Percentiles rank a stretch among this genome's conserved stretches.
Evolutionary conservation across 768 basidiomycete genomes (phyloP).

Genomic region (Kwoniella dejecticola): DNA sequence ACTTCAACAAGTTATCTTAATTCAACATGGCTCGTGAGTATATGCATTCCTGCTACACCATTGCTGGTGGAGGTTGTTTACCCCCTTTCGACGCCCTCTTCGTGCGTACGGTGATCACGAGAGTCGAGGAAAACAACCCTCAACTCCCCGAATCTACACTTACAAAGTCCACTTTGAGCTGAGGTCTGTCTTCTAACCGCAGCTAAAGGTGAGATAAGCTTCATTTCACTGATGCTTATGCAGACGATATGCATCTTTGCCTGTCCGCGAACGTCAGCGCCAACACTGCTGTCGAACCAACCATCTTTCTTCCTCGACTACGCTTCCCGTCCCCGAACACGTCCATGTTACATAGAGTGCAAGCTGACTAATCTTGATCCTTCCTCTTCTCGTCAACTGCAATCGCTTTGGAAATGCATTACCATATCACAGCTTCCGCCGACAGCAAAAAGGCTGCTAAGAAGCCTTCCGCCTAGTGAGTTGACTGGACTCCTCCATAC

Average conservation of each 20-base stretch:
- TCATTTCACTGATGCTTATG: background rate
- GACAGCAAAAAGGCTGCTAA: conserved; percentile 31
- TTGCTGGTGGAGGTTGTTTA: conserved; percentile 27
- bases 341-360: no score
- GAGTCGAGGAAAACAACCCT: background rate
- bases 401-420: no score
- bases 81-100: background rate
- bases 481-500: no score
- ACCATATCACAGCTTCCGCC: conserved; percentile 34
- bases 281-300: no score
- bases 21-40: conserved; percentile 50
- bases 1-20: conserved; percentile 18
- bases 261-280: no score
- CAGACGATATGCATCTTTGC: no score
- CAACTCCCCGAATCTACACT: background rate
- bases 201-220: no score
- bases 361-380: background rate
- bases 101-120: background rate
- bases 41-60: conserved; percentile 18
- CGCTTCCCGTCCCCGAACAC: no score
- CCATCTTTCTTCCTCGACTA: no score
- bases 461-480: conserved; percentile 47
- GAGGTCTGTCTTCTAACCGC: no score
- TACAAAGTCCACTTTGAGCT: no score
- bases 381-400: background rate